Evolutionary conservation across 2,329 filamentous ascomycete genomes (phyloP), one percentile per base, ranked within the genome.

Genomic region (Calonectria naviculata): DNA sequence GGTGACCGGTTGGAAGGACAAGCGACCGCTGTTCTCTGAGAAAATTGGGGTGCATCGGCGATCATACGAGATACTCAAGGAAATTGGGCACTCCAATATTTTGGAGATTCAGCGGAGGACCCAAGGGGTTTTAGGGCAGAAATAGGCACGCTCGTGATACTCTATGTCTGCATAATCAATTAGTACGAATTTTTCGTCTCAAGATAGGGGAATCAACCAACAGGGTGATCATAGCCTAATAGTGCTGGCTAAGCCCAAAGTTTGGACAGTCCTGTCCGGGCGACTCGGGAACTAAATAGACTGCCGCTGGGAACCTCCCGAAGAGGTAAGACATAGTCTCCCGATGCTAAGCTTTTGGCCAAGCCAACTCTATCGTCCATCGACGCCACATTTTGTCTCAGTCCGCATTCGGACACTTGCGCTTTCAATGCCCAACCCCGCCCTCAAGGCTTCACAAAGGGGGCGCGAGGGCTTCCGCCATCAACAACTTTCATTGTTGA

Each of bases 1-100:
- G 17, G 31, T 85, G 42, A 85, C 83, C 7, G 84, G 84, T 0
- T 87, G 85, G 85, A 75, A 64, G 1, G 85, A 86, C 21, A 78
- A 69, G 29, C 76, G 83, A 41, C 69, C 75, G 26, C 71, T 85
- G 21, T 85, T 86, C 52, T 80, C 81, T 1, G 81, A 85, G 64
- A 79, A 79, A 0, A 21, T 84, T 12, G 74, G 78, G 6, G 78
- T 79, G 2, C 83, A 86, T 70, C 80, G 84, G 15, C 42, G 79
- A 21, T 82, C 84, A 0, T 87, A 85, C 65, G 84, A 87, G 54
- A 80, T 68, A 5, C 54, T 70, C 7, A 69, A 70, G 21, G 42
- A 44, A 12, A 60, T 56, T 12, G 70, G 74, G 0, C 61, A 78
- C 29, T 61, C 12, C 3, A 77, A 77, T 19, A 65, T 78, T 15